Evolutionary conservation across 805 yeast genomes (phyloP).

Genomic region (Candida stauntonica): DNA sequence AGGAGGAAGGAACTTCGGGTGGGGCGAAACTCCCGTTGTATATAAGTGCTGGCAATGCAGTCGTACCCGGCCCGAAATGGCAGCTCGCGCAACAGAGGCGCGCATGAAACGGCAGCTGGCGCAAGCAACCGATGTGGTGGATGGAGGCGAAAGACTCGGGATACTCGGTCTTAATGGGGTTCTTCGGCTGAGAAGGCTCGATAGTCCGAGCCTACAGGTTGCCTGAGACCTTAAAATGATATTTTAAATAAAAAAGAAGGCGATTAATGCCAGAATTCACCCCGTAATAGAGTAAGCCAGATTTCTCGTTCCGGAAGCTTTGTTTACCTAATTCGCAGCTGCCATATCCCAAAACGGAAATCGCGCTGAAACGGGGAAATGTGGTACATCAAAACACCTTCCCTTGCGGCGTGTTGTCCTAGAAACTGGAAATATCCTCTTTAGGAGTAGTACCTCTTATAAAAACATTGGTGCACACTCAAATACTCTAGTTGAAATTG

Average conservation of each 20-base stretch:
- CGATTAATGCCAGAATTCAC: no score
- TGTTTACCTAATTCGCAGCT: slow-evolving; percentile 12
- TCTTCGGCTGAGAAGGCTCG: no score
- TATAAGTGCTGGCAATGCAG: slow-evolving; percentile 5
- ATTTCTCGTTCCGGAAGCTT: slow-evolving; percentile 14
- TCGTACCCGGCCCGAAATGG: slow-evolving; percentile 7
- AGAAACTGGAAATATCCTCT: no score
- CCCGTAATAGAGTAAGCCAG: no score
- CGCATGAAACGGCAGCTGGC: slow-evolving; percentile 11
- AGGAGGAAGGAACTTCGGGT: slow-evolving; percentile 1
- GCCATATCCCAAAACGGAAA: slow-evolving; percentile 7
- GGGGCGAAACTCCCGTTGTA: slow-evolving; percentile 6
- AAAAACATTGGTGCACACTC: no score
- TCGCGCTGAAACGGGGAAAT: slow-evolving; percentile 16
- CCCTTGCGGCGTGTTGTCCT: slow-evolving; percentile 5
- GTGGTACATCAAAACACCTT: slow-evolving; percentile 11
- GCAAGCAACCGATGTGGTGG: slow-evolving; percentile 9
- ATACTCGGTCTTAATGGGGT: no score
- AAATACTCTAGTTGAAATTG: no score
- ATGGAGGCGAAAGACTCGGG: no score
- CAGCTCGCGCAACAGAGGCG: slow-evolving; percentile 4
- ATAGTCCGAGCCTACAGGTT: no score
- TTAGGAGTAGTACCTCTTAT: no score
- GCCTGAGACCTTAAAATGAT: no score
- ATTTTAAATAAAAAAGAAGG: no score